Conservation (phyloP, 768 basidiomycete species). For the Amylocystis lapponica region DNA sequence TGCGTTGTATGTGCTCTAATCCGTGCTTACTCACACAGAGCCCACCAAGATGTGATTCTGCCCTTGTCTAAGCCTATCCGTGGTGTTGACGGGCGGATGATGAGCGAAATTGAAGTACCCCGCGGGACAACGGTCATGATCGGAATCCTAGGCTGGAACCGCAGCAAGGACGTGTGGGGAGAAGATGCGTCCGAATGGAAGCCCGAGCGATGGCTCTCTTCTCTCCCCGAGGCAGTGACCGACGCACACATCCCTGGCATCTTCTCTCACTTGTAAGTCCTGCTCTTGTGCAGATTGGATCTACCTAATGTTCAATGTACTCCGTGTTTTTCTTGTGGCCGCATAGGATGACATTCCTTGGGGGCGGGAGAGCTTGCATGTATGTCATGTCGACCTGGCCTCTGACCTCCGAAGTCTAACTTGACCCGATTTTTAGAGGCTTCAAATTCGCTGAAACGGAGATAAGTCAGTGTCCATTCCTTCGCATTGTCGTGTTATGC, state of each 20-base stretch:
- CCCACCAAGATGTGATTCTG: constrained; percentile 18
- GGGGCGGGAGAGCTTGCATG: constrained; percentile 42
- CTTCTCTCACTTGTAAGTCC: constrained; percentile 22
- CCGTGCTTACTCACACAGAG: constrained; percentile 10
- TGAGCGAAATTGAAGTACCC: constrained; percentile 20
- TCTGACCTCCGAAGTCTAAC: too few relatives aligned
- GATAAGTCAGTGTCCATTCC: constrained; percentile 12
- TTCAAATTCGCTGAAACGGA: constrained; percentile 19
- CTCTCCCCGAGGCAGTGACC: constrained; percentile 14
- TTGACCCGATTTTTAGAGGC: too few relatives aligned
- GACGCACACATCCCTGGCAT: constrained; percentile 27
- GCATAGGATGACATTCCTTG: constrained; percentile 44
- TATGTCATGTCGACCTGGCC: too few relatives aligned
- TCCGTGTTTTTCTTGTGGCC: too few relatives aligned
- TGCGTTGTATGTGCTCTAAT: too few relatives aligned
- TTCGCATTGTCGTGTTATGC: neutral
- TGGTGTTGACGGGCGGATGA: constrained; percentile 20
- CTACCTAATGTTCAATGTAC: neutral
- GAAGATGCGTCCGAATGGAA: constrained; percentile 36
- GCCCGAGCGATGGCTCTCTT: constrained; percentile 37
- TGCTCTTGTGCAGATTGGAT: neutral
- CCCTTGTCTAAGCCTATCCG: constrained; percentile 26
- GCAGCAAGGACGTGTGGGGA: constrained; percentile 34
- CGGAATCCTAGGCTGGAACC: constrained; percentile 27
- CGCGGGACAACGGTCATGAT: constrained; percentile 21